These are phyloP conservation scores for Alternaria hordeiaustralica DNA, from an alignment of 2,329 filamentous ascomycete genomes.

Conservation along the genomic window DNA sequence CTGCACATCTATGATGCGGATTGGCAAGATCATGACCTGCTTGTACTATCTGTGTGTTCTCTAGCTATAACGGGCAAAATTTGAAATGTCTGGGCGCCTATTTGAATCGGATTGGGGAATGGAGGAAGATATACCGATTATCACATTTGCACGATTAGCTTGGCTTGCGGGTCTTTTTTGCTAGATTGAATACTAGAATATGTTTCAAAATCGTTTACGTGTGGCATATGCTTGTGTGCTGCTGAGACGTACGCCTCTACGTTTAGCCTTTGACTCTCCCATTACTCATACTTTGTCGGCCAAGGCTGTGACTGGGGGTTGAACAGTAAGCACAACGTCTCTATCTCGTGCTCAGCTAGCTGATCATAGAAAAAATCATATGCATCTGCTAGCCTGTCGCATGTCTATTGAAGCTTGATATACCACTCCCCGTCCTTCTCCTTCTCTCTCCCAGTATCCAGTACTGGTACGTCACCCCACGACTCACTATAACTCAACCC, in stretches of 20 bases:
- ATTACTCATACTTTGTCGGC: background rate
- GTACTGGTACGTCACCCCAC: slow-evolving; percentile 33
- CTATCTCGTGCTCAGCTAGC: background rate
- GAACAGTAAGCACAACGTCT: background rate
- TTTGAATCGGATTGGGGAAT: background rate
- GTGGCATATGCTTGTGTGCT: background rate
- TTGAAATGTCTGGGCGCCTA: slow-evolving; percentile 3
- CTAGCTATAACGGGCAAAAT: background rate
- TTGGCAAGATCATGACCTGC: background rate
- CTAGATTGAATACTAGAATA: slow-evolving; percentile 13
- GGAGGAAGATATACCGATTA: slow-evolving; percentile 5
- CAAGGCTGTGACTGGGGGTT: background rate
- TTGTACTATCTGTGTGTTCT: slow-evolving; percentile 3
- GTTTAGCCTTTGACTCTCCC: background rate
- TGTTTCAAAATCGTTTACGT: background rate
- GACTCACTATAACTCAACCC: slow-evolving; percentile 16
- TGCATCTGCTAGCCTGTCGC: background rate
- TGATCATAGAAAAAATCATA: background rate
- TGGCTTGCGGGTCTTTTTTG: background rate
- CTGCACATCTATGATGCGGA: background rate
- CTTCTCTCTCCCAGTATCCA: background rate
- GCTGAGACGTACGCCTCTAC: background rate
- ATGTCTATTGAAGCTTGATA: background rate
- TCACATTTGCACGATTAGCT: slow-evolving; percentile 5
- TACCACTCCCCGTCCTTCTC: background rate